Evolutionary conservation across 139 green algal species (phyloP), one percentile per base, ranked within the genome.

Genomic region (Pseudopediastrum boryanum): DNA sequence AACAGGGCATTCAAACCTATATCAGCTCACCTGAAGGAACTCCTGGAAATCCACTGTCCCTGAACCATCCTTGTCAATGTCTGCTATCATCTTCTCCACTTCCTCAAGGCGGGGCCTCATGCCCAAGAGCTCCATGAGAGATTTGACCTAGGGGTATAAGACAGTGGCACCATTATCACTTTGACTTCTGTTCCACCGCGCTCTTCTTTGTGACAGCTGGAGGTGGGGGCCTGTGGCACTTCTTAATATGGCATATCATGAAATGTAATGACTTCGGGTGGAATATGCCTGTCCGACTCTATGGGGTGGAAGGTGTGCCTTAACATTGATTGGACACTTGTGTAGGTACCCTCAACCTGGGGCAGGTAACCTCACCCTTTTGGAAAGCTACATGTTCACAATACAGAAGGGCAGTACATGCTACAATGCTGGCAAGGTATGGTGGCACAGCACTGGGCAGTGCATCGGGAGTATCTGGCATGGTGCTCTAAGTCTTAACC

Each of bases 91-190:
- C 54, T 31, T 23, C 41, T 75, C 66, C 56, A 84, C 61, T 10
- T 85, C 83, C 7, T 80, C 78, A 19, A 67, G 48, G 12, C 67
- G 35, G 29, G 75, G 73, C 46, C 77, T 79, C 78, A 87, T 87
- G 38, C 78, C 73, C 66, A 87, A 61, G 51, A 87, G 75, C 38
- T 81, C 78, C 83, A 85, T 81, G 67, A 87, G 74, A 56, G 75
- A 43, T 21, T 84, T 75, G 13, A 88, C 73, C 81, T 85, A 58
- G 16, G 23, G 29, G 62, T 16, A 21, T 58, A n/a, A 31, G 43
- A 9, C 29, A 71, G 46, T 16, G 59, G 69, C 31, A 77, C 2
- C n/a, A 12, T 16, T 16, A 27, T 16, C 48, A 58, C 48, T 27
- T 16, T 58, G 48, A 58, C n/a, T 27, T 16, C 48, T 27, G 19